Evolutionary conservation across 2,329 filamentous ascomycete species (phyloP).

Genomic region (Diplodia mutila): DNA sequence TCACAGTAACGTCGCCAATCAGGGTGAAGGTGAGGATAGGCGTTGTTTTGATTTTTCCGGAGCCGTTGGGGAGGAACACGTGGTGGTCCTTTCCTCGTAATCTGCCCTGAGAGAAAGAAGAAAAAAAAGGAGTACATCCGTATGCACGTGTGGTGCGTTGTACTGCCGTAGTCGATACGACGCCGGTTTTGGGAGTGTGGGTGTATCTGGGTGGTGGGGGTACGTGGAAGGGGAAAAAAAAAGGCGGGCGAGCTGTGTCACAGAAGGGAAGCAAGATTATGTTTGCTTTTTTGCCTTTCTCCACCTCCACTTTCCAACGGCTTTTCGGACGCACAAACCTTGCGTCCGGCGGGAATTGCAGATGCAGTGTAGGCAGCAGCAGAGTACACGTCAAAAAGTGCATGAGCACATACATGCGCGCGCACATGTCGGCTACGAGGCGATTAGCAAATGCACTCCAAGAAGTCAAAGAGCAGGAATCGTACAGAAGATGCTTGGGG

Average conservation of each 20-base stretch:
- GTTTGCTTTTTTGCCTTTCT: not conserved
- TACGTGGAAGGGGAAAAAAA: too few species aligned
- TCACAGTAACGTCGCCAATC: not conserved
- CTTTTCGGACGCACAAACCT: not conserved
- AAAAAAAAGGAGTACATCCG: too few species aligned
- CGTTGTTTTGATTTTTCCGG: not conserved
- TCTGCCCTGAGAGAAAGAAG: not conserved
- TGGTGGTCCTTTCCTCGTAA: not conserved
- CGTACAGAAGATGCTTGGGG: not conserved
- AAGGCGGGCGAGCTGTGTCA: not conserved
- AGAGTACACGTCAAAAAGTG: not conserved
- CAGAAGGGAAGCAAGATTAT: not conserved
- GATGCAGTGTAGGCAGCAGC: not conserved
- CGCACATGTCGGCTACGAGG: not conserved
- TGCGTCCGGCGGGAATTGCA: slow-evolving; percentile 15
- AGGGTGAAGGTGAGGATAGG: not conserved
- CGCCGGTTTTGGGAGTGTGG: not conserved
- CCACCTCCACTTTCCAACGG: not conserved
- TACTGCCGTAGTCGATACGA: not conserved
- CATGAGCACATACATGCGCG: not conserved
- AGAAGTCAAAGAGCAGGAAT: not conserved
- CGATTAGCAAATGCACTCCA: not conserved
- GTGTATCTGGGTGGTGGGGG: not conserved
- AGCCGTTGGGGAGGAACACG: not conserved
- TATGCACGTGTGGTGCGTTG: not conserved